Base-by-base conservation (phyloP, 176 grass and related monocot species). In the Leersia perrieri region DNA sequence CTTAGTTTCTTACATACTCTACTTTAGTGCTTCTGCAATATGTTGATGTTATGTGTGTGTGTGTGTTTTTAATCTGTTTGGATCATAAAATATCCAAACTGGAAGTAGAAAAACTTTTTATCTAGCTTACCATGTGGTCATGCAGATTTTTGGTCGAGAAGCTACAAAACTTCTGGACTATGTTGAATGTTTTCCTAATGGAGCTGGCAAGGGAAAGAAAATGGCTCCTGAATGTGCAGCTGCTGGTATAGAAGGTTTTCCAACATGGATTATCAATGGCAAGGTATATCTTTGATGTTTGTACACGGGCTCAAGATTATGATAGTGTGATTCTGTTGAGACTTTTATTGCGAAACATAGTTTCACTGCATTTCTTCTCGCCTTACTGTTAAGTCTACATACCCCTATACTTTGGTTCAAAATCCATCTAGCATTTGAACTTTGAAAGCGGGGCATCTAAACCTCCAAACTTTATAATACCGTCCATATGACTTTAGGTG, bases 121-220 rank as follows among this genome's bases (percentile, higher is more conserved):
- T 22, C 23, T n/a, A 23, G 32, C 10, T 76, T 80, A 41, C 15
- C 42, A 55, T 84, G 47, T 80, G 55, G 16, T 80, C 29, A 39
- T 89, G 36, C 70, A 98, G 95, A 93, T 98, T 71, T 98, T 98
- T 91, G 95, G 95, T 16, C 83, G 83, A 66, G 92, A 98, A 87
- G 95, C 95, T 69, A 66, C 85, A 72, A 78, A 98, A 84, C 83
- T 91, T 63, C 30, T 98, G 55, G 83, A 98, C 28, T 98, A 98
- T 78, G 81, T 98, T 6, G 95, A 98, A 87, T 98, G 95, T 77
- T 98, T 98, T 62, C 95, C 95, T 57, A 68, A 94, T 81, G 95
- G 95, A 85, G 95, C 92, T 69, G 95, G 95, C 26, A 94, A 94
- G 86, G 95, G 95, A 79, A 94, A 89, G 91, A 83, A 61, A 76